phyloP scores from a whole-genome alignment of 805 yeast species.

The Candida argentea region DNA sequence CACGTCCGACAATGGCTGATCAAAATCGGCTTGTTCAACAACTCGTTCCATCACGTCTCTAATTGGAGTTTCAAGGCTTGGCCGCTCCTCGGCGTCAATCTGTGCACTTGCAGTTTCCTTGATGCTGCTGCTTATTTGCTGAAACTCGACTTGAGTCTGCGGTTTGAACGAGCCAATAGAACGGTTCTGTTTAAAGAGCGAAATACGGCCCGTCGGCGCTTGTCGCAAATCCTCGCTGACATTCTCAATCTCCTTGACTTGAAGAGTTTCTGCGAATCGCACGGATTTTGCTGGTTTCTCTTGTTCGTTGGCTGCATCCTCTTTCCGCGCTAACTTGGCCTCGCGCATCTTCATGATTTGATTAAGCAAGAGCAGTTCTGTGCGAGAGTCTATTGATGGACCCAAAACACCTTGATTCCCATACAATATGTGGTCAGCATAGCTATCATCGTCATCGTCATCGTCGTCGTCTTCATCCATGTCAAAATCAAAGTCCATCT shows the following conservation, averaged over 20 bases:
- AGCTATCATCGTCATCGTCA: constrained; percentile 17
- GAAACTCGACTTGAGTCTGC: too few species aligned
- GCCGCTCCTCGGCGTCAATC: too few species aligned
- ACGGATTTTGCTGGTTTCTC: constrained; percentile 31
- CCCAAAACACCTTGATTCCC: constrained; percentile 10
- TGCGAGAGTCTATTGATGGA: too few species aligned
- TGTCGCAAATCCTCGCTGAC: constrained; percentile 38
- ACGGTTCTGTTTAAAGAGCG: constrained; percentile 7
- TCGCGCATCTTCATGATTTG: too few species aligned
- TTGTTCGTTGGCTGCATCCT: neutral
- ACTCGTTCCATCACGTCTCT: too few species aligned
- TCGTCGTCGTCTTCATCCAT: constrained; percentile 21
- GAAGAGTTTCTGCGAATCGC: constrained; percentile 40
- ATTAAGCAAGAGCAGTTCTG: too few species aligned
- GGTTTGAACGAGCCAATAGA: neutral
- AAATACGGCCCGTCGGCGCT: constrained; percentile 6
- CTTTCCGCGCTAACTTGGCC: too few species aligned
- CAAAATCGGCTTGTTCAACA: too few species aligned
- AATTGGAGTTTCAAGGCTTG: too few species aligned
- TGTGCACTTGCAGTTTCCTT: too few species aligned
- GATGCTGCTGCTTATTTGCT: too few species aligned
- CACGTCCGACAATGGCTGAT: too few species aligned
- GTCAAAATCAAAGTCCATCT: constrained; percentile 24
- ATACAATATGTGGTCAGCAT: constrained; percentile 21
- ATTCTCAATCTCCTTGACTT: constrained; percentile 52